phyloP scores from a whole-genome alignment of 768 basidiomycete genomes.

The Fomitopsis pulvina region DNA sequence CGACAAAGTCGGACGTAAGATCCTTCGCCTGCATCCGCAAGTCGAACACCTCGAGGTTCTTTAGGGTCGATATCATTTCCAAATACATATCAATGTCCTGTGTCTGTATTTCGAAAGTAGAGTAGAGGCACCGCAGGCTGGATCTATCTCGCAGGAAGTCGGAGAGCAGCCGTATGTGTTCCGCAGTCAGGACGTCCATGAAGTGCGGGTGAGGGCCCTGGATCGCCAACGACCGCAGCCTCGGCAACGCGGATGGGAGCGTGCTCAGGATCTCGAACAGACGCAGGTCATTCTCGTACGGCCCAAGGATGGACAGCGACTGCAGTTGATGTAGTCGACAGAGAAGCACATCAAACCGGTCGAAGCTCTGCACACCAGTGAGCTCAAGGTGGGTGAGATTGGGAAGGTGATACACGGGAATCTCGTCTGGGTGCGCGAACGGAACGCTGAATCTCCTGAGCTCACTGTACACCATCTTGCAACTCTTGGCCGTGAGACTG shows the following conservation, averaged over 20 bases:
- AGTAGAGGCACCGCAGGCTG: background rate
- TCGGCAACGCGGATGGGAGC: background rate
- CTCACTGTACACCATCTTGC: background rate
- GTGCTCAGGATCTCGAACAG: background rate
- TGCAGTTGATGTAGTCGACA: background rate
- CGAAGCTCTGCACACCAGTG: background rate
- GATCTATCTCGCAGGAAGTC: background rate
- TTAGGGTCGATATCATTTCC: background rate
- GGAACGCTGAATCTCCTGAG: background rate
- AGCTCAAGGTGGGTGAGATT: background rate
- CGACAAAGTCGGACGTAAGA: background rate
- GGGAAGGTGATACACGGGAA: background rate
- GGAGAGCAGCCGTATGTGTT: background rate
- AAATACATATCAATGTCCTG: background rate
- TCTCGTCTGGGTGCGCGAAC: background rate
- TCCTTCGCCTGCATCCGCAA: background rate
- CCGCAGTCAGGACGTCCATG: background rate
- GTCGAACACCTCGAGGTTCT: background rate
- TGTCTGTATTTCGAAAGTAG: background rate
- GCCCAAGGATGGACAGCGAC: background rate
- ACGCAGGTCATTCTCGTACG: background rate
- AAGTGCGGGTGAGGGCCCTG: background rate
- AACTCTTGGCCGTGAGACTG: background rate
- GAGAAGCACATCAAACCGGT: background rate
- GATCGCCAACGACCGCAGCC: background rate